Evolutionary conservation across 257 asterid genomes (phyloP), one percentile per base, ranked within the genome.

Genomic region (Penstemon barbatus): DNA sequence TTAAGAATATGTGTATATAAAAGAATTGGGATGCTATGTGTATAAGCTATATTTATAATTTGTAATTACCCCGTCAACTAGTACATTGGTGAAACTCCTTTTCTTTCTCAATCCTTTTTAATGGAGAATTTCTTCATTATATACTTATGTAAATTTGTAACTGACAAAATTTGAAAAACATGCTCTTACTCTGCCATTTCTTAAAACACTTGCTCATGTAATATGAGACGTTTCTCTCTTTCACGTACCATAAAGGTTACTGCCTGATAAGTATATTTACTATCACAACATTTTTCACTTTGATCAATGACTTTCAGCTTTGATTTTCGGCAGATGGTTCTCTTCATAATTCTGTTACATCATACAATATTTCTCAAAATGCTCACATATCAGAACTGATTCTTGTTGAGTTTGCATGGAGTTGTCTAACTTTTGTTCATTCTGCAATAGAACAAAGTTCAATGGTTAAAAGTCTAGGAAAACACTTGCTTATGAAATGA

Each of bases 401-500:
- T 25, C 25, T 1, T 45, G 37, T 48, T 64, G 63, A 66, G 63
- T 70, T 52, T 64, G 9, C 69, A 8, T 65, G 70, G 55, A 71
- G 41, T 38, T 45, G 44, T 73, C 4, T 50, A 72, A 58, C 52
- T 67, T 63, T 43, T 51, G 9, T 46, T 50, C 53, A 3, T 44
- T 60, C 10, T 63, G 65, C 46, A 57, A 49, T 45, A 15, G 51
- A 55, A 42, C 64, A 53, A 63, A 58, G 72, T 39, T 59, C 46
- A 46, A 42, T 63, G 43, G 41, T 44, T 45, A 60, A 40, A 51
- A 39, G 37, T 65, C 15, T 44, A 46, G 67, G 43, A 64, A 56
- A 74, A 37, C 66, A 33, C 55, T 63, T 44, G 54, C 15, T 55
- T 58, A 54, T 33, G 19, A 66, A 61, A 69, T 75, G 60, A 13